These are phyloP conservation scores for Penicillium frequentans DNA, from an alignment of 2,329 filamentous ascomycete genomes.

Conservation along the genomic window DNA sequence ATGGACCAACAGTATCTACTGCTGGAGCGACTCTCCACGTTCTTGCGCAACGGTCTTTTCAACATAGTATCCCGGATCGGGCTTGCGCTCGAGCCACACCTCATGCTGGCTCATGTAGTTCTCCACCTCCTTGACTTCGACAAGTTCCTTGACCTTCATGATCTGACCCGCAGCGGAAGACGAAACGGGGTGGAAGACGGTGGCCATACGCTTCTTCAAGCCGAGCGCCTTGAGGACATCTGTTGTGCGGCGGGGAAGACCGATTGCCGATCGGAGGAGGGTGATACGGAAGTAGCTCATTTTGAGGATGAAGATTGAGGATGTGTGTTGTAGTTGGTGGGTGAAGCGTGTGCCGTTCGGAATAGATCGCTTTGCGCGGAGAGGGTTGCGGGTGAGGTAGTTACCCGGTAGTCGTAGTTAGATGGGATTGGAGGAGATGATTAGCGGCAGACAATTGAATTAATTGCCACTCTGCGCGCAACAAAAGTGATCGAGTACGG, in stretches of 20 bases:
- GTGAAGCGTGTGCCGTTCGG: neutral
- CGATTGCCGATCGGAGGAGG: conserved; percentile 84
- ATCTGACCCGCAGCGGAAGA: conserved; percentile 84
- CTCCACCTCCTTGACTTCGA: conserved; percentile 77
- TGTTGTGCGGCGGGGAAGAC: conserved; percentile 74
- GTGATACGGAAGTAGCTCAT: conserved; percentile 91
- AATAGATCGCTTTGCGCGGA: neutral
- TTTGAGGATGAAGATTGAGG: conserved; percentile 9
- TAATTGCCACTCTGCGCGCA: neutral
- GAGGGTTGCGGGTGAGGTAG: neutral
- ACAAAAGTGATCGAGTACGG: neutral
- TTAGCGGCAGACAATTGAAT: neutral
- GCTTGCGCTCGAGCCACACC: conserved; percentile 69
- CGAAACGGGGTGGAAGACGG: conserved; percentile 84
- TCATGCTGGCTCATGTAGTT: conserved; percentile 63
- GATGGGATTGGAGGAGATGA: neutral
- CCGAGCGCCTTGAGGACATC: conserved; percentile 84
- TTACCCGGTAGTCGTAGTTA: neutral
- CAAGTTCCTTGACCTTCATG: conserved; percentile 90
- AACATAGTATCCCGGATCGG: conserved; percentile 77
- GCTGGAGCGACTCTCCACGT: conserved; percentile 25
- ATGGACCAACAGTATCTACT: conserved; percentile 5
- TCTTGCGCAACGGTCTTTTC: conserved; percentile 54
- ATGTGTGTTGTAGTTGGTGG: neutral
- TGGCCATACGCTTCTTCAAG: conserved; percentile 78